Base-by-base conservation (phyloP, 768 basidiomycete species). In the Serendipita indica region DNA sequence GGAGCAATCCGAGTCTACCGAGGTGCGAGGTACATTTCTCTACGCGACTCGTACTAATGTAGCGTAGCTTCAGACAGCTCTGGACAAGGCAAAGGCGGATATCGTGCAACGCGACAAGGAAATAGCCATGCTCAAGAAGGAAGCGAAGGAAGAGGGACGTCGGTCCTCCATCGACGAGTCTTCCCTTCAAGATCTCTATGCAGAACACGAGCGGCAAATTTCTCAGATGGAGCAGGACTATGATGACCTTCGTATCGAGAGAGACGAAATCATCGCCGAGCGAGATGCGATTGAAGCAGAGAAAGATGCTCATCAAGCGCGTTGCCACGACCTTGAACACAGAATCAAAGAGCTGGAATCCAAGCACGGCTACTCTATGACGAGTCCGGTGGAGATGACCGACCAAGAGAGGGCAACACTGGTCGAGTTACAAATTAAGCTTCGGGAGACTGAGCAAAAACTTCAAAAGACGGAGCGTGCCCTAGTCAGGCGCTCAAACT, bases 141-240 rank as follows among this genome's bases (percentile, higher is more conserved):
- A 54, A 30, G 22, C 49, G 22, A 54, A 18, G 32, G 49, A 54
- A 33, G 10, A 12, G 32, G 49, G 49, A 7, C 22, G 49, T 25
- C 49, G 49, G n/a, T 54, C 49, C 25, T 54, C 49, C 7, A 54
- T 54, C 30, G 49, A 54, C 49, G 49, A 54, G 32, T 54, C 49
- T 10, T 33, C 22, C 25, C 12, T 54, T 16, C 49, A 54, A 33
- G 49, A 54, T 27, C 49, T 54, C 22, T 54, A 54, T 18, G 49
- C 49, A 10, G 49, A 54, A 28, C 49, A 54, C 32, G 49, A 54
- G 30, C 12, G 49, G 4, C 49, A 54, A 33, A 54, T 54, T 54
- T 5, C 49, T 12, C 49, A 54, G 49, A 54, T 54, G 49, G 49
- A 54, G 25, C 4, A 28, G 25, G 49, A 54, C 32, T 54, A 54